Evolutionary conservation across 176 grass and related monocot genomes (phyloP), one percentile per base, ranked within the genome.

Genomic region (Thinopyrum elongatum): DNA sequence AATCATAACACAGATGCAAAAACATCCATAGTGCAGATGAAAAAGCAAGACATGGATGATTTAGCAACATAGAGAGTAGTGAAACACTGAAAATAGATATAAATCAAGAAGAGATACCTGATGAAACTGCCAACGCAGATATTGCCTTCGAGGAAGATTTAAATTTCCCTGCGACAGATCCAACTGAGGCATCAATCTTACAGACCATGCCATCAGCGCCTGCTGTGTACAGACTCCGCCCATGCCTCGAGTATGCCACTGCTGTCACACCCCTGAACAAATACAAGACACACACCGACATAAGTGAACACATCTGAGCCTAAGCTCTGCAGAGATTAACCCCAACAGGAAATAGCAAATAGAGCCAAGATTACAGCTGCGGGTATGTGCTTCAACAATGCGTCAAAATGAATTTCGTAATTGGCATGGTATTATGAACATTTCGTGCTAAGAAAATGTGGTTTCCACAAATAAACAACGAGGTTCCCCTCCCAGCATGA

Each of bases 181-280:
- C 97, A 61, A 82, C 88, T 36, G 88, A 71, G 44, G 73, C 82
- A 70, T 96, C 88, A 74, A 96, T 96, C 88, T 89, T 90, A 82
- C 94, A 99, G 83, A 99, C 94, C 84, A 99, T 93, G 79, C 97
- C 97, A 93, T 99, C 94, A 81, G 79, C 89, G 19, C 94, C 97
- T 63, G 88, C 68, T 33, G 94, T 96, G 77, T 94, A 99, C 65
- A 99, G 66, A 34, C 7, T 90, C 4, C 51, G 90, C 39, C 71
- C 86, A 83, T 86, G 76, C 49, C 62, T 84, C 3, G 90, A 92
- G 86, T 87, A 96, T 25, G 90, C 82, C 86, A 99, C 87, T 80
- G 88, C 90, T 3, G 80, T 94, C 75, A 99, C 92, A 17, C 94
- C 97, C 87, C 97, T 99, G 83, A 76, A 85, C n/a, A 81, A 42